These are phyloP conservation scores for Eustoma russellianum DNA, from an alignment of 257 asterid genomes.

Conservation along the genomic window DNA sequence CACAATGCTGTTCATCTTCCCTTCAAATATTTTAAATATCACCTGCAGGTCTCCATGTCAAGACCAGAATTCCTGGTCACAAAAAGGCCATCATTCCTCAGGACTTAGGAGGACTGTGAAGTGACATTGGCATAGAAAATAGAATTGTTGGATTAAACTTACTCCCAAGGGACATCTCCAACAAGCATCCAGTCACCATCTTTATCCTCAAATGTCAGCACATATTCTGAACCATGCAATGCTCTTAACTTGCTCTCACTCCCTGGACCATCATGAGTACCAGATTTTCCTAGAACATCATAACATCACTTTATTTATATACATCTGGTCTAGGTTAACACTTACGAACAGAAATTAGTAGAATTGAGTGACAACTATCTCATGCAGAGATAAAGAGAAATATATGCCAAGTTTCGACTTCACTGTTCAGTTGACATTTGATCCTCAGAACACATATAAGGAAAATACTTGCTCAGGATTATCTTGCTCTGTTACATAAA, in stretches of 20 bases:
- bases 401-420: too few species aligned
- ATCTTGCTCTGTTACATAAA: too few species aligned
- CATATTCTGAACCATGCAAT: constrained; percentile 57
- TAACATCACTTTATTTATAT: too few species aligned
- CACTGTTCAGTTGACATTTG: too few species aligned
- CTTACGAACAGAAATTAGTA: not conserved
- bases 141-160: constrained; percentile 8
- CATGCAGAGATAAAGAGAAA: too few species aligned
- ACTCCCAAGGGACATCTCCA: constrained; percentile 33
- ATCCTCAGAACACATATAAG: too few species aligned
- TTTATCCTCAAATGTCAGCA: constrained; percentile 32
- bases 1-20: too few species aligned
- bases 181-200: constrained; percentile 36
- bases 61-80: too few species aligned
- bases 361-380: not conserved
- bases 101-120: not conserved
- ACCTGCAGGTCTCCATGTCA: not conserved
- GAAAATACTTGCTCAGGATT: too few species aligned
- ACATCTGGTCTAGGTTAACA: too few species aligned
- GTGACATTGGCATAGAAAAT: not conserved
- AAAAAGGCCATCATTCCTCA: not conserved
- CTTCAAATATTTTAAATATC: not conserved
- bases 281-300: constrained; percentile 3
- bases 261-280: constrained; percentile 6
- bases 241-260: constrained; percentile 55